Base-by-base conservation (phyloP, 2,329 filamentous ascomycete genomes). In the Alternaria panax region DNA sequence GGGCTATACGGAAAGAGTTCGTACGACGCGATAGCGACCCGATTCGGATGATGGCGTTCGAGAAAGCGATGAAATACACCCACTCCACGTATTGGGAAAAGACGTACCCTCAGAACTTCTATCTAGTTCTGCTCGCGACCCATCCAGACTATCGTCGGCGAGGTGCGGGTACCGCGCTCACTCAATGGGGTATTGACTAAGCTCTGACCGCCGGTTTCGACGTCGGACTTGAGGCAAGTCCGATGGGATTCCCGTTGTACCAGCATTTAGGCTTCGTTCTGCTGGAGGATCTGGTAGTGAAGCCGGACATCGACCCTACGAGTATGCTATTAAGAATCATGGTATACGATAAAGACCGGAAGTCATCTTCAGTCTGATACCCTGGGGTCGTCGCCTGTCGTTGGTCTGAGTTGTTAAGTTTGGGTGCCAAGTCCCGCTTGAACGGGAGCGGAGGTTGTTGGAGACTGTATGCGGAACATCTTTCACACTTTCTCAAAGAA, bases 121-220 rank as follows among this genome's bases (percentile, higher is more conserved):
- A 46, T 12, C 43, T 46, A n/a, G n/a, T 20, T 30, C 25, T 46
- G 27, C 43, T 46, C 12, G 43, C 43, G 18, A 46, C 43, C 25
- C 43, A 46, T 46, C 43, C 43, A 30, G 43, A 46, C 27, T 46
- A 46, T 30, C 43, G 43, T 46, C 43, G 43, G 43, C 43, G 43
- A 11, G 43, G 43, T 20, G 43, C 43, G 16, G 43, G 43, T 18
- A 46, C 43, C 14, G 43, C 43, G n/a, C 43, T 46, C 43, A 46
- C 43, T 46, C 43, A 46, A 46, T 46, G 43, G 43, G 43, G 43
- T 30, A 18, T 46, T 12, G 27, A 30, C 7, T 25, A 30, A 14
- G 43, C 43, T 30, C 25, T 46, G n/a, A 28, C 25, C 30, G 25
- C 43, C 14, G 27, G 43, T n/a, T 27, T 46, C 12, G n/a, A 46